Conservation (phyloP, 306 rosid species). For the Trifolium subterraneum region DNA sequence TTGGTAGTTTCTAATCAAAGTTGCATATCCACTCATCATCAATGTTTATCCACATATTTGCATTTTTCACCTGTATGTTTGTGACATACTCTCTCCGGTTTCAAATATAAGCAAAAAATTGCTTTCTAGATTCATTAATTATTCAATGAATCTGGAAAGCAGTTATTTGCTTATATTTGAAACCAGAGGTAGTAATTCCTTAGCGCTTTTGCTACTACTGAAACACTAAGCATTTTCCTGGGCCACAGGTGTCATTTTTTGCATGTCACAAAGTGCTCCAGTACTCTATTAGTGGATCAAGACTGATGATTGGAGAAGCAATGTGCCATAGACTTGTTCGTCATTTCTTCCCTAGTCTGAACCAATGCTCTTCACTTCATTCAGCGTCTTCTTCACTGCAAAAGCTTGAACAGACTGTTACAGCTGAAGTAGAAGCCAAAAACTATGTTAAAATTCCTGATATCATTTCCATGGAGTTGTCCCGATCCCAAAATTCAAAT, state of each 20-base stretch:
- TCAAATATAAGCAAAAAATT: no score
- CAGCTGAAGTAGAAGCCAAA: constrained; percentile 63
- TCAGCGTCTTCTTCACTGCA: constrained; percentile 48
- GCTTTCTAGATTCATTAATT: no score
- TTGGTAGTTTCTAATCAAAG: background rate
- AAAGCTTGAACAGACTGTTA: constrained; percentile 51
- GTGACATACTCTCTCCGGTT: no score
- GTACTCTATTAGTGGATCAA: constrained; percentile 20
- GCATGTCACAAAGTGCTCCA: constrained; percentile 26
- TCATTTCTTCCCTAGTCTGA: constrained; percentile 36
- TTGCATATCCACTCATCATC: background rate
- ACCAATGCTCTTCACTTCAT: constrained; percentile 41
- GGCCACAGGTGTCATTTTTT: constrained; percentile 32
- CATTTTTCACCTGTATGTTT: constrained; percentile 1
- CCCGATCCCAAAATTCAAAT: constrained; percentile 57
- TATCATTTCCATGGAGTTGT: constrained; percentile 49
- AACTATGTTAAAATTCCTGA: constrained; percentile 68
- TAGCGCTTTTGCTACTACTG: background rate
- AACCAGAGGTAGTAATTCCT: no score
- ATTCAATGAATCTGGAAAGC: no score
- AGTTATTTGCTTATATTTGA: no score
- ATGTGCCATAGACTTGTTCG: constrained; percentile 43
- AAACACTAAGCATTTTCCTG: constrained; percentile 4
- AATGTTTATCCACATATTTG: constrained; percentile 6
- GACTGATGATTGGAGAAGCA: constrained; percentile 45